These are phyloP conservation scores for Epichloe glyceriae DNA, from an alignment of 2,329 filamentous ascomycete genomes.

Conservation along the genomic window DNA sequence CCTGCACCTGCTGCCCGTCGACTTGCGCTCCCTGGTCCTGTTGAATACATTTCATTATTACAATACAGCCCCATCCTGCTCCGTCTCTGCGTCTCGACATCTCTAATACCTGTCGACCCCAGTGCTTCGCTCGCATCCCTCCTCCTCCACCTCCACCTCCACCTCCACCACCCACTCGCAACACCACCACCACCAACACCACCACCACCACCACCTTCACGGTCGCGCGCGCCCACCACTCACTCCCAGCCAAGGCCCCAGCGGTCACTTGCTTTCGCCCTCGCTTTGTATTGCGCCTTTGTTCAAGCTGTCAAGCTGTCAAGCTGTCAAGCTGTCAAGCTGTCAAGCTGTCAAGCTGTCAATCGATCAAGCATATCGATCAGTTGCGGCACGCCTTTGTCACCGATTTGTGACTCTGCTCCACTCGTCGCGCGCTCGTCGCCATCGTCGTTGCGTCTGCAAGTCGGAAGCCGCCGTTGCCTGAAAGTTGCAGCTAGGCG, in stretches of 20 bases:
- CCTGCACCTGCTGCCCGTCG: neutral
- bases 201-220: neutral
- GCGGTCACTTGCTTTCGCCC: slow-evolving; percentile 2
- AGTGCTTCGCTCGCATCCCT: slow-evolving; percentile 9
- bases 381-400: slow-evolving; percentile 2
- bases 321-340: neutral
- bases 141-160: slow-evolving; percentile 10
- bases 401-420: slow-evolving; percentile 1
- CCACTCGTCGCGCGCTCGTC: slow-evolving; percentile 5
- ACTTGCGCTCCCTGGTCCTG: neutral
- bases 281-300: slow-evolving; percentile 1
- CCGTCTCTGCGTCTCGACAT: neutral
- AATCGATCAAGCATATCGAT: neutral
- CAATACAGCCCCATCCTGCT: neutral
- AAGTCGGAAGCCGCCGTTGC: neutral
- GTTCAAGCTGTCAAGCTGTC: neutral
- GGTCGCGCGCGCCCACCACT: slow-evolving; percentile 9
- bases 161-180: slow-evolving; percentile 10
- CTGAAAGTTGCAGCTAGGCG: neutral
- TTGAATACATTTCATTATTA: neutral
- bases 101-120: slow-evolving; percentile 4
- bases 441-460: slow-evolving; percentile 2
- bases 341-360: neutral
- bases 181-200: slow-evolving; percentile 6
- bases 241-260: slow-evolving; percentile 8